Percentiles rank a stretch among this genome's conserved stretches.
Evolutionary conservation across 495 filamentous ascomycete genomes (phyloP).

Genomic region (Penicillium soppii): DNA sequence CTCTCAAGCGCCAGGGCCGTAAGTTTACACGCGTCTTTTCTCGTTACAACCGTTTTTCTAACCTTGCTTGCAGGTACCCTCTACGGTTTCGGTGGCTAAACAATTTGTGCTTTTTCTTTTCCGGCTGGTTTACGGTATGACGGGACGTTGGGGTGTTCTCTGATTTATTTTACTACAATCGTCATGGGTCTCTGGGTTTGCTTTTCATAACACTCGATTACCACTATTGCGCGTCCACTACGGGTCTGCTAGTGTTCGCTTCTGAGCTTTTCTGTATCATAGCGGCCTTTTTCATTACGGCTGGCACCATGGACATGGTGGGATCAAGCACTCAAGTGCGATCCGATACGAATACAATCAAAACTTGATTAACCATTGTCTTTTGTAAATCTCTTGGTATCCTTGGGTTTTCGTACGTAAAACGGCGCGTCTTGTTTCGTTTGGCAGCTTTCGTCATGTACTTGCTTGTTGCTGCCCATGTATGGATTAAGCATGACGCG

Average conservation of each 20-base stretch:
- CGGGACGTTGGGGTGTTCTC: constrained; percentile 55
- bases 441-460: neutral
- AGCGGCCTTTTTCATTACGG: constrained; percentile 44
- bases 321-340: constrained; percentile 28
- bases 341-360: constrained; percentile 47
- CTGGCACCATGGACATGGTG: constrained; percentile 42
- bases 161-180: constrained; percentile 41
- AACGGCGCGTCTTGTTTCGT: too few relatives aligned
- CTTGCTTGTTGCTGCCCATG: neutral
- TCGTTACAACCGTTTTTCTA: constrained; percentile 19
- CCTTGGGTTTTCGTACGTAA: too few relatives aligned
- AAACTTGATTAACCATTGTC: constrained; percentile 18
- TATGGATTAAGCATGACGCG: neutral
- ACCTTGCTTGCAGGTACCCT: constrained; percentile 59
- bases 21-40: constrained; percentile 25
- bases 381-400: too few relatives aligned
- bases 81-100: constrained; percentile 99
- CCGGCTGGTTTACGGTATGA: constrained; percentile 51
- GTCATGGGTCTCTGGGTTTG: constrained; percentile 54
- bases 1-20: constrained; percentile 95
- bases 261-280: constrained; percentile 49
- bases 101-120: constrained; percentile 38
- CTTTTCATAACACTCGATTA: constrained; percentile 41
- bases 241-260: constrained; percentile 46
- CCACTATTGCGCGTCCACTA: constrained; percentile 46